Conservation (phyloP, 1,284 basidiomycete species). For the Austroboletus rostrupii region DNA sequence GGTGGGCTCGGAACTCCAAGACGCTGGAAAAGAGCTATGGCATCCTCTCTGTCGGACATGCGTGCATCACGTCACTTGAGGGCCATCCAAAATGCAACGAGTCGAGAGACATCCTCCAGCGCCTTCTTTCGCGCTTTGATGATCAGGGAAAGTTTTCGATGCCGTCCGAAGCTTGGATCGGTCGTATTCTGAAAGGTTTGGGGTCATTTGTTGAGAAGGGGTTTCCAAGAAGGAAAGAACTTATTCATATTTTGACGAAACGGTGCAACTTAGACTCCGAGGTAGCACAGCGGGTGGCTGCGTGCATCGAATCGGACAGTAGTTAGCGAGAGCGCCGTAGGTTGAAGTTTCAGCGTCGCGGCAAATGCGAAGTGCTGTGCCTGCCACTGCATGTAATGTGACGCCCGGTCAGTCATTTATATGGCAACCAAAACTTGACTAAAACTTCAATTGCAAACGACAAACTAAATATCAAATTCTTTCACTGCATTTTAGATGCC, state of each 20-base stretch:
- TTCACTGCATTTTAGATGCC: too few relatives aligned
- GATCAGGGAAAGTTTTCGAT: constrained; percentile 28
- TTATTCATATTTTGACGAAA: constrained; percentile 25
- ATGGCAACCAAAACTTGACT: too few relatives aligned
- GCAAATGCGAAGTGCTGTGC: too few relatives aligned
- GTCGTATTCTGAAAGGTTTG: constrained; percentile 23
- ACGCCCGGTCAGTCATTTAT: too few relatives aligned
- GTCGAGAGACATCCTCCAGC: constrained; percentile 17
- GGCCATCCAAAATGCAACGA: constrained; percentile 16
- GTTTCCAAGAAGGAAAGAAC: constrained; percentile 25
- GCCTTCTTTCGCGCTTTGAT: constrained; percentile 16
- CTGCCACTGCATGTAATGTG: too few relatives aligned
- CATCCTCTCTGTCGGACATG: constrained; percentile 24
- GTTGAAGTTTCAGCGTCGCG: too few relatives aligned
- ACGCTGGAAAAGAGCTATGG: constrained; percentile 17
- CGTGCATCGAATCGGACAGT: constrained; percentile 21
- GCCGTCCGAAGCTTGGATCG: constrained; percentile 28
- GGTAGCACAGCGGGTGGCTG: constrained; percentile 23
- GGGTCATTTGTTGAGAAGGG: constrained; percentile 17
- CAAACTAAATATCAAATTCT: too few relatives aligned
- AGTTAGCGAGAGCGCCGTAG: too few relatives aligned
- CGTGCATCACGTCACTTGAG: constrained; percentile 26
- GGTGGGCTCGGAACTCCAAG: constrained; percentile 26
- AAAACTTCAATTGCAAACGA: too few relatives aligned
- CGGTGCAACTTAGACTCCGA: constrained; percentile 23